These are phyloP conservation scores for Aspergillus calidoustus DNA, from an alignment of 2,329 filamentous ascomycete species.

Conservation along the genomic window DNA sequence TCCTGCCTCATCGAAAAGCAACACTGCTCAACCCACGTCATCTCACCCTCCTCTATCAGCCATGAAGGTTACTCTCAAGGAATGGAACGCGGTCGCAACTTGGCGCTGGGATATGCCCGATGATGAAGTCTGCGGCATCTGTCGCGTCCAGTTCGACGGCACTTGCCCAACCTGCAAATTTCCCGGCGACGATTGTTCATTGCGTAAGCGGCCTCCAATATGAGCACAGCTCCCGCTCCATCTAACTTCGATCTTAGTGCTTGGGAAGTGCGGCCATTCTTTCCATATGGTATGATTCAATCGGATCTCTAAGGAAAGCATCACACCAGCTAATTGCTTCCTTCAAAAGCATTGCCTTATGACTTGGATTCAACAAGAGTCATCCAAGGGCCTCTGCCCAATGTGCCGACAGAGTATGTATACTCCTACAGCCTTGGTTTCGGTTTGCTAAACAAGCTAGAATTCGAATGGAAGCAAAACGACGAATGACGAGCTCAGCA, in stretches of 20 bases:
- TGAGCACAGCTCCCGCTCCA: conserved; percentile 4
- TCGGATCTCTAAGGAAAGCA: conserved; percentile 15
- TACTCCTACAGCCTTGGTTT: not conserved
- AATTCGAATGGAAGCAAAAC: conserved; percentile 59
- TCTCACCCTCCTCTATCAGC: conserved; percentile 18
- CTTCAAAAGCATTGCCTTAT: conserved; percentile 78
- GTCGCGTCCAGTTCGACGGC: conserved; percentile 95
- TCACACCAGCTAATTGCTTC: conserved; percentile 15
- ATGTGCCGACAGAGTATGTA: conserved; percentile 92
- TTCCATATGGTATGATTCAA: conserved; percentile 81
- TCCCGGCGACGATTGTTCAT: conserved; percentile 91
- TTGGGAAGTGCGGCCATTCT: conserved; percentile 94
- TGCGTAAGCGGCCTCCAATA: conserved; percentile 64
- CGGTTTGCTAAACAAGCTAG: conserved; percentile 37
- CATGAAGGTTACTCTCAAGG: conserved; percentile 95
- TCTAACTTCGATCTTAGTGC: conserved; percentile 61
- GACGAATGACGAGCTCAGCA: conserved; percentile 33
- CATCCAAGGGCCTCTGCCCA: conserved; percentile 89
- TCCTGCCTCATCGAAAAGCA: not conserved
- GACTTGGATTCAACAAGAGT: conserved; percentile 90
- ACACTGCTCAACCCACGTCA: not conserved
- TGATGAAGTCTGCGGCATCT: conserved; percentile 98
- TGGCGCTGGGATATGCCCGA: conserved; percentile 98
- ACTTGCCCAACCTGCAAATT: conserved; percentile 98
- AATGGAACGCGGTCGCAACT: conserved; percentile 92